Evolutionary conservation across 768 basidiomycete species (phyloP).

Genomic region (Candolleomyces efflorescens): DNA sequence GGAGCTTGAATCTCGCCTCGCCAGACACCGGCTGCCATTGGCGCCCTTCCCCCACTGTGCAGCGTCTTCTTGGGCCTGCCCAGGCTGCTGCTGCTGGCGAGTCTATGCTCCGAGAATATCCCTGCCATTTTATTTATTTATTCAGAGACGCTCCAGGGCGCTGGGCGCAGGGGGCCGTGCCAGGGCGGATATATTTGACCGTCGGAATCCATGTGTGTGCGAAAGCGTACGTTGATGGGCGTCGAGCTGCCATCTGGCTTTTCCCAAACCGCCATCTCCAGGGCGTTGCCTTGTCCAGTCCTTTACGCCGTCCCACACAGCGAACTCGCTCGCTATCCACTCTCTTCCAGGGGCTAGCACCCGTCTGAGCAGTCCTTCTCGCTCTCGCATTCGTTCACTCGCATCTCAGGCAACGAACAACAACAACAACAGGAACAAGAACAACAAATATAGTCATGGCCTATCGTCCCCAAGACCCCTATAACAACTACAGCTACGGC

Average conservation of each 20-base stretch:
- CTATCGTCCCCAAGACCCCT: conserved; percentile 29
- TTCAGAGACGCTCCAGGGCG: no score
- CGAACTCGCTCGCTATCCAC: conserved; percentile 8
- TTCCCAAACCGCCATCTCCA: conserved; percentile 3
- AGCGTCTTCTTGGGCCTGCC: not conserved
- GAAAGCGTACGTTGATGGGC: conserved; percentile 1
- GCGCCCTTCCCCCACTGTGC: not conserved
- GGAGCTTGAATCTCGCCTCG: conserved; percentile 39
- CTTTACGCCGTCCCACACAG: conserved; percentile 6
- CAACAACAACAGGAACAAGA: no score
- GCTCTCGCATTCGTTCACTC: conserved; percentile 2
- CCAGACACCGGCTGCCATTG: not conserved
- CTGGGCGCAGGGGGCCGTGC: no score
- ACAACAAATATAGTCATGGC: conserved; percentile 36
- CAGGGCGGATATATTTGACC: no score
- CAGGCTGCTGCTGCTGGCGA: not conserved
- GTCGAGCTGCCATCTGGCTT: not conserved
- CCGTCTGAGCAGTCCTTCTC: not conserved
- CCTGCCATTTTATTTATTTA: not conserved
- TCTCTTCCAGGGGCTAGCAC: conserved; percentile 6
- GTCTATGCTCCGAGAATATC: not conserved
- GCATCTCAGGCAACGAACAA: no score
- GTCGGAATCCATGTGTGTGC: not conserved
- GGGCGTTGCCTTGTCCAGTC: not conserved
- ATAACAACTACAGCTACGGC: conserved; percentile 9